Evolutionary conservation across 805 yeast genomes (phyloP), one percentile per base, ranked within the genome.

Genomic region (Cyberlindnera galapagoensis): DNA sequence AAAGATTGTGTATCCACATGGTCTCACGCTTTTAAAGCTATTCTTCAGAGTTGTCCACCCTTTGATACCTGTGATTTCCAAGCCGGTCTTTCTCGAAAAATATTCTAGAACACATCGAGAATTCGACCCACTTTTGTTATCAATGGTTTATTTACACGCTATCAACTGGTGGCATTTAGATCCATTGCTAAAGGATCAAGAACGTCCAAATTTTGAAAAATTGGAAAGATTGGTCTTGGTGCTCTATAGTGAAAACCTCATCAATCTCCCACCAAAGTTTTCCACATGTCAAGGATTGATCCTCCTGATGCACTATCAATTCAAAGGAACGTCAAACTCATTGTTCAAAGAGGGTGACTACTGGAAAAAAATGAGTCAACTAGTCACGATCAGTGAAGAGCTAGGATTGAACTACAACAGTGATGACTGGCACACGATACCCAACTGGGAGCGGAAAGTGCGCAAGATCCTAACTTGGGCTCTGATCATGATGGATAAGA

Each of bases 201-300:
- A 20, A 7, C 44, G 40, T 18, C 55, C 54, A 8, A 41, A 49
- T 30, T 43, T 35, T 18, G 40, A 38, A 8, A 49, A 49, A 21
- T 27, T 56, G 18, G 60, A 56, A 28, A 41, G 49, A 31, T 31
- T 52, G 10, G 46, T 53, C 3, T 28, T 45, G 6, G 43, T 53
- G 4, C 33, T 53, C 3, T 49, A 50, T 35, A 44, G 49, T 9
- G 58, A 53, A 19, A 44, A 45, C 22, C 23, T 51, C 15, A 43
- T 43, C 13, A 49, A 49, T 27, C 24, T 44, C 8, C 48, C 60
- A 3, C 48, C 48, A 21, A 52, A 61, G 20, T 45, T 60, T 18
- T 54, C 65, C 4, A 57, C 60, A 2, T 50, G 63, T 13, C 71
- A 65, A 41, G 65, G 64, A 0, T 57, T 65, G 5, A 39, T 65